Evolutionary conservation across 305 asterid genomes (phyloP).

Genomic region (Lippia alba): DNA sequence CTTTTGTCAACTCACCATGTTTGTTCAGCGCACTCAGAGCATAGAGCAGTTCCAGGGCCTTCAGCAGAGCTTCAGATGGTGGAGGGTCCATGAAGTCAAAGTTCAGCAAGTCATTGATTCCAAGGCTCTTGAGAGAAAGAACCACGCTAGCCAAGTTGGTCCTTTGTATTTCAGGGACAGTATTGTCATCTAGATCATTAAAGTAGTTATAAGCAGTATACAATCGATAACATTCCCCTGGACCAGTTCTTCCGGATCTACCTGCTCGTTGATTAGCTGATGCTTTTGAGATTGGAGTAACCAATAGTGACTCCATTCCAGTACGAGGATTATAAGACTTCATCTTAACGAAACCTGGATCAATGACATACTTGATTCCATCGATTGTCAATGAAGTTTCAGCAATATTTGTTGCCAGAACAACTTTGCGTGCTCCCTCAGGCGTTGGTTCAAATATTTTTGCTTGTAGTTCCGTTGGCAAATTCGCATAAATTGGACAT

Average conservation of each 20-base stretch:
- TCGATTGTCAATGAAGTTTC: slow-evolving; percentile 96
- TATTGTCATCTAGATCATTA: slow-evolving; percentile 85
- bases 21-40: slow-evolving; percentile 70
- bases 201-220: slow-evolving; percentile 74
- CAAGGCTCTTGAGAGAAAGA: slow-evolving; percentile 91
- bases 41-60: slow-evolving; percentile 68
- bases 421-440: slow-evolving; percentile 95
- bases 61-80: slow-evolving; percentile 65
- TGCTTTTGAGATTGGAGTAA: slow-evolving; percentile 91
- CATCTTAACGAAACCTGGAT: slow-evolving; percentile 93
- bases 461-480: slow-evolving; percentile 93
- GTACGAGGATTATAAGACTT: slow-evolving; percentile 88
- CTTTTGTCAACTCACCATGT: slow-evolving; percentile 76
- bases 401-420: slow-evolving; percentile 95
- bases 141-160: slow-evolving; percentile 92
- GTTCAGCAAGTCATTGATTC: slow-evolving; percentile 82
- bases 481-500: slow-evolving; percentile 89
- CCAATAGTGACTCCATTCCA: slow-evolving; percentile 83
- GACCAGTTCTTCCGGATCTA: slow-evolving; percentile 95
- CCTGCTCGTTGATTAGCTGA: slow-evolving; percentile 98
- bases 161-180: slow-evolving; percentile 95
- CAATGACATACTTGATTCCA: slow-evolving; percentile 91
- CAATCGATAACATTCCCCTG: slow-evolving; percentile 87
- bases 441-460: slow-evolving; percentile 97
- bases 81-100: slow-evolving; percentile 89